A percentile compares a stretch with the other conserved stretches of the same genome.
Evolutionary conservation across 345 rosid species (phyloP).

Genomic region (Erysimum cheiranthoides): DNA sequence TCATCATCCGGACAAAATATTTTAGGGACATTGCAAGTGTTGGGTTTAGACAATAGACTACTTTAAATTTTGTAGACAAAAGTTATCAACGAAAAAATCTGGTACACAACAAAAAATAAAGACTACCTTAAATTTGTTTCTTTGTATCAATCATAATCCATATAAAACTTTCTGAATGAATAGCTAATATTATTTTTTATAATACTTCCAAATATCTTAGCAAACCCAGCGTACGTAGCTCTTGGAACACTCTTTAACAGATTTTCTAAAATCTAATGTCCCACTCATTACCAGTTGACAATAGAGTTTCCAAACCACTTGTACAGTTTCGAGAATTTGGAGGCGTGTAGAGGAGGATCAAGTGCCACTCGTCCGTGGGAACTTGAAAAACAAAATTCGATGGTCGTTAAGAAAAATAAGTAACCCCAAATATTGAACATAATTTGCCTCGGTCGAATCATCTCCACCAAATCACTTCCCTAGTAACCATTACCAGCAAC

Average conservation of each 20-base stretch:
- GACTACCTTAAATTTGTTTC: neutral
- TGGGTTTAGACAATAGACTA: constrained; percentile 26
- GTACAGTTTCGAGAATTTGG: neutral
- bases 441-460: neutral
- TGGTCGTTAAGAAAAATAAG: neutral
- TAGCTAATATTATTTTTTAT: neutral
- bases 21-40: constrained; percentile 18
- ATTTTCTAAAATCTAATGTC: neutral
- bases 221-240: neutral
- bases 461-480: neutral
- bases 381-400: neutral
- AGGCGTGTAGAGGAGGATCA: neutral
- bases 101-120: neutral
- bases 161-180: neutral
- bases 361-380: neutral
- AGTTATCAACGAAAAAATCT: neutral
- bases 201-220: neutral
- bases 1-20: constrained; percentile 36
- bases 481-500: neutral
- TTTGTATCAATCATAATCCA: neutral
- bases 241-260: neutral
- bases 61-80: constrained; percentile 9
- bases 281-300: neutral
- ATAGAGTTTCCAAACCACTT: too few species aligned
- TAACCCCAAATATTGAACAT: neutral